These are phyloP conservation scores for Ceratorhiza oryzae-sativae DNA, from an alignment of 1,284 basidiomycete species.

Conservation along the genomic window DNA sequence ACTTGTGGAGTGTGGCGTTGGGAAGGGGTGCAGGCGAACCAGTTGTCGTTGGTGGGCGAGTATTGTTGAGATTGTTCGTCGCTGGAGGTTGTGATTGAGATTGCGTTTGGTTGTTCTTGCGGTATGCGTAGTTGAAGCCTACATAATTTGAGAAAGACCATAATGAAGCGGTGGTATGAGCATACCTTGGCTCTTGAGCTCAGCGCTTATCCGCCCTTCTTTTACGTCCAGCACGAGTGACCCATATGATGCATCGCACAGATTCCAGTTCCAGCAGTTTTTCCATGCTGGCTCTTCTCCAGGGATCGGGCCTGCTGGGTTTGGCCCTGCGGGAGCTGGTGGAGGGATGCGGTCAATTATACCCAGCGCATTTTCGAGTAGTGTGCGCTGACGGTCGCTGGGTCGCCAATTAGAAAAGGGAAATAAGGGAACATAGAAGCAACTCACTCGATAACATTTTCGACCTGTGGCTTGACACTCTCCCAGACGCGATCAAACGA, in stretches of 20 bases:
- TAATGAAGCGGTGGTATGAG: slow-evolving; percentile 16
- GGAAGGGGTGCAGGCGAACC: slow-evolving; percentile 56
- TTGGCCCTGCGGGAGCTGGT: slow-evolving; percentile 48
- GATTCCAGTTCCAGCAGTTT: slow-evolving; percentile 98
- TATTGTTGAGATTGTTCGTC: not conserved
- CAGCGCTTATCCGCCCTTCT: slow-evolving; percentile 90
- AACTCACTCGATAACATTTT: slow-evolving; percentile 81
- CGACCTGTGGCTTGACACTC: slow-evolving; percentile 89
- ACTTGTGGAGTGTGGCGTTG: slow-evolving; percentile 45
- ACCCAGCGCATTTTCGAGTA: slow-evolving; percentile 88
- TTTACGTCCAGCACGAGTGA: slow-evolving; percentile 86
- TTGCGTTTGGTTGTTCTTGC: slow-evolving; percentile 48
- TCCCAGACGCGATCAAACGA: slow-evolving; percentile 93
- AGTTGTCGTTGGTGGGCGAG: slow-evolving; percentile 48
- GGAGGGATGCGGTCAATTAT: slow-evolving; percentile 84
- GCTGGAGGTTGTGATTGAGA: not conserved
- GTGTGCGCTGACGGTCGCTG: slow-evolving; percentile 81
- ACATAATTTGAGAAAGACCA: slow-evolving; percentile 10
- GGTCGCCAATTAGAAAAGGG: not conserved
- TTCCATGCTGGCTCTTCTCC: slow-evolving; percentile 92
- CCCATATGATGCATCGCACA: slow-evolving; percentile 94
- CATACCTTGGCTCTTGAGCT: slow-evolving; percentile 89
- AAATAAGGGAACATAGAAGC: not conserved
- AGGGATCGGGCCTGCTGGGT: slow-evolving; percentile 52
- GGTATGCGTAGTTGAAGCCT: slow-evolving; percentile 97